phyloP scores from a whole-genome alignment of 768 basidiomycete species.

The Hericium coralloides region DNA sequence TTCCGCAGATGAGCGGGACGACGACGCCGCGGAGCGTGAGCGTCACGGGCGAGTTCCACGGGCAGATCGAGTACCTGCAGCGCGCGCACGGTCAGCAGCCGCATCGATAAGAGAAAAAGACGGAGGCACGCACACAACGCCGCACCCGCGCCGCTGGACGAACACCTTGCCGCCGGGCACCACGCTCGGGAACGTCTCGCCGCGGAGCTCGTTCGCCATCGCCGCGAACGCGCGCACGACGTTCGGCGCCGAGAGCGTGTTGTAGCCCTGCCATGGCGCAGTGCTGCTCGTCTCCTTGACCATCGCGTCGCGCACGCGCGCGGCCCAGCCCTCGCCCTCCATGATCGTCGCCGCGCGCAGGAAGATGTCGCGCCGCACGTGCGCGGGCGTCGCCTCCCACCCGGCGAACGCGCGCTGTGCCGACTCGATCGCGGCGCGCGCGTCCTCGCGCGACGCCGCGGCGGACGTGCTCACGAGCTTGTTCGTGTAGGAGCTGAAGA shows the following conservation, averaged over 20 bases:
- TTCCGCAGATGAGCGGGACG: slow-evolving; percentile 42
- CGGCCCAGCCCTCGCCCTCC: background rate
- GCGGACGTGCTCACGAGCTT: slow-evolving; percentile 35
- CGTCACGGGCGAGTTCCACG: slow-evolving; percentile 44
- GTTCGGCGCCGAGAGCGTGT: slow-evolving; percentile 11
- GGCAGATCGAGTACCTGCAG: slow-evolving; percentile 37
- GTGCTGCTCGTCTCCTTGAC: background rate
- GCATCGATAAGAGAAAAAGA: background rate
- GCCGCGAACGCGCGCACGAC: slow-evolving; percentile 6
- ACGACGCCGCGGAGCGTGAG: slow-evolving; percentile 37
- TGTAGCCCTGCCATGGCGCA: slow-evolving; percentile 4
- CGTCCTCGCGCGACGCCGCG: slow-evolving; percentile 29
- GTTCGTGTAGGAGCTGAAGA: slow-evolving; percentile 33
- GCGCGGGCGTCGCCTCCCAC: background rate
- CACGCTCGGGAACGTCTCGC: slow-evolving; percentile 32
- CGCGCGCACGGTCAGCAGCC: background rate
- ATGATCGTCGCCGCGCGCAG: background rate
- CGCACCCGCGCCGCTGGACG: slow-evolving; percentile 36
- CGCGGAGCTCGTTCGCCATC: slow-evolving; percentile 29
- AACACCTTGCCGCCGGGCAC: slow-evolving; percentile 35
- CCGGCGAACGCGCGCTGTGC: background rate
- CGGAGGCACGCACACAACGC: slow-evolving; percentile 36
- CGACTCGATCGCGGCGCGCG: background rate
- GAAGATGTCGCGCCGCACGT: background rate
- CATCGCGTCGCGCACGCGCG: background rate